Conservation (phyloP, 2,329 filamentous ascomycete genomes). For the Sporothrix globosa region DNA sequence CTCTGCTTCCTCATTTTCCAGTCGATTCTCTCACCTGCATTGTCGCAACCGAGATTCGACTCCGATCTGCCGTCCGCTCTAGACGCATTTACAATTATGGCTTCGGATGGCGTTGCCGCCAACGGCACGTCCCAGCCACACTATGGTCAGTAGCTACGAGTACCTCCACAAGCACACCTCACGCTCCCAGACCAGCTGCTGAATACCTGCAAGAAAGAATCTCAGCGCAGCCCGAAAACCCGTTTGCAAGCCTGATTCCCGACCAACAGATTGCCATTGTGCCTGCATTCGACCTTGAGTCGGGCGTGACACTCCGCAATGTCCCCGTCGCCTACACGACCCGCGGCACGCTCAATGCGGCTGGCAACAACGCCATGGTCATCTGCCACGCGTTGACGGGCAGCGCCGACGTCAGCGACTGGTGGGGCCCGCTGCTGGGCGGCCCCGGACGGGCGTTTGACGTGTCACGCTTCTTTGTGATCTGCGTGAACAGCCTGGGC, state of each 20-base stretch:
- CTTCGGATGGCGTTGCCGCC: slow-evolving; percentile 28
- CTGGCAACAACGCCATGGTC: slow-evolving; percentile 69
- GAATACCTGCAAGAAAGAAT: slow-evolving; percentile 69
- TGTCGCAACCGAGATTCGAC: background rate
- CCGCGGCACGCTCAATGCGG: slow-evolving; percentile 61
- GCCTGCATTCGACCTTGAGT: slow-evolving; percentile 90
- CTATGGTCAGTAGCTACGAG: slow-evolving; percentile 35
- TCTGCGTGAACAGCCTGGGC: slow-evolving; percentile 83
- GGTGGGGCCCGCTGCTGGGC: slow-evolving; percentile 84
- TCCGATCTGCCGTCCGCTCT: background rate
- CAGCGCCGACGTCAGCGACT: slow-evolving; percentile 81
- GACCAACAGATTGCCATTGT: slow-evolving; percentile 86
- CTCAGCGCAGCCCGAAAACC: slow-evolving; percentile 81
- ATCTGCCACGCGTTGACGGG: slow-evolving; percentile 85
- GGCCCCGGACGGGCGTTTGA: slow-evolving; percentile 80
- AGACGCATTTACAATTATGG: slow-evolving; percentile 26
- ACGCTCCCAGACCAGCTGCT: slow-evolving; percentile 52
- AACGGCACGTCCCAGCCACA: slow-evolving; percentile 32
- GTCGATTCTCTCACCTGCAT: background rate
- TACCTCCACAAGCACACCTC: slow-evolving; percentile 8
- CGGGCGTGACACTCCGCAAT: slow-evolving; percentile 80
- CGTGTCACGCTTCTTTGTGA: slow-evolving; percentile 78
- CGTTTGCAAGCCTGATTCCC: slow-evolving; percentile 81
- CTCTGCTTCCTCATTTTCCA: background rate
- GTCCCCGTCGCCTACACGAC: slow-evolving; percentile 70